Conservation (phyloP, 2,329 filamentous ascomycete genomes). For the Plectosphaerella plurivora region DNA sequence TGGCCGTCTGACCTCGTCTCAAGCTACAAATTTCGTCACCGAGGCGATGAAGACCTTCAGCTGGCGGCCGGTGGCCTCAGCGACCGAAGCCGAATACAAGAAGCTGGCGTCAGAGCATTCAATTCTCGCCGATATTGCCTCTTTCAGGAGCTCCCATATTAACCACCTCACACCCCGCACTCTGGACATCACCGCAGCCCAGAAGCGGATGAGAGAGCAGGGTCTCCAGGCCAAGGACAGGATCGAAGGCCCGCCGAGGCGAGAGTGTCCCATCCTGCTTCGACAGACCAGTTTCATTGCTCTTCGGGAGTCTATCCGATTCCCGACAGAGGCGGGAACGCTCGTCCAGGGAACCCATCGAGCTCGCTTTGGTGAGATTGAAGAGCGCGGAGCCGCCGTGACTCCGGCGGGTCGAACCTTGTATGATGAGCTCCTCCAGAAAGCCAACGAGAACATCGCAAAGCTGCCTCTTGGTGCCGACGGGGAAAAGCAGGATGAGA, state of each 20-base stretch:
- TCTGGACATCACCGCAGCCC: conserved; percentile 40
- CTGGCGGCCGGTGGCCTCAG: conserved; percentile 38
- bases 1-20: conserved; percentile 17
- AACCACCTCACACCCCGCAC: conserved; percentile 50
- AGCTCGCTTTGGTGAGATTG: conserved; percentile 48
- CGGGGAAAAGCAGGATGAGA: conserved; percentile 7
- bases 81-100: conserved; percentile 34
- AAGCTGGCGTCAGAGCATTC: conserved; percentile 37
- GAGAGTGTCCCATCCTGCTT: conserved; percentile 40
- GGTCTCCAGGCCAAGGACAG: conserved; percentile 40
- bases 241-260: conserved; percentile 45
- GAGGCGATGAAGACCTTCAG: conserved; percentile 41
- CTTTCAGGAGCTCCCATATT: conserved; percentile 39
- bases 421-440: conserved; percentile 38
- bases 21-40: conserved; percentile 30
- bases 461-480: background rate
- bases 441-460: conserved; percentile 15
- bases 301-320: conserved; percentile 40
- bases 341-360: conserved; percentile 32
- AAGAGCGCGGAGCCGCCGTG: conserved; percentile 46
- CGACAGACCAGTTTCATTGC: conserved; percentile 51
- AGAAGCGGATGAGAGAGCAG: conserved; percentile 32
- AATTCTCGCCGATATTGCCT: conserved; percentile 42
- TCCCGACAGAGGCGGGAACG: conserved; percentile 17
- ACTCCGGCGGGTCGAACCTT: conserved; percentile 37